Evolutionary conservation across 768 basidiomycete species (phyloP).

Genomic region (Auriscalpium vulgare): DNA sequence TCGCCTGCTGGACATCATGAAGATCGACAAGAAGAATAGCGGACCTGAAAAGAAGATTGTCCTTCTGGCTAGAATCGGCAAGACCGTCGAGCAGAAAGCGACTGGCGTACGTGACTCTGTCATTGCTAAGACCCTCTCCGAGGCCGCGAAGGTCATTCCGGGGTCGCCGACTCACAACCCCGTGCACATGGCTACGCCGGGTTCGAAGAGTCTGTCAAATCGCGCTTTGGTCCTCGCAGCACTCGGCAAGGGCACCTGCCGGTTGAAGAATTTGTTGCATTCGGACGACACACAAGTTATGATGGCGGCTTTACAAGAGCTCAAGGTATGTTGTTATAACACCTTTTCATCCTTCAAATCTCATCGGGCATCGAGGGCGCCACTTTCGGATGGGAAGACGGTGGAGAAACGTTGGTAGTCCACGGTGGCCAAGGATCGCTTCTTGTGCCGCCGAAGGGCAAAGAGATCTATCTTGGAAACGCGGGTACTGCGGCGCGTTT

Average conservation of each 20-base stretch:
- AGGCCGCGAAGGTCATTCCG: constrained; percentile 69
- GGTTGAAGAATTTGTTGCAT: constrained; percentile 84
- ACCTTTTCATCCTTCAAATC: background rate
- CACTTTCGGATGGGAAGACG: constrained; percentile 90
- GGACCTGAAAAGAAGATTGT: constrained; percentile 92
- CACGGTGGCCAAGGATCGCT: constrained; percentile 79
- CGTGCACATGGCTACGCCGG: constrained; percentile 83
- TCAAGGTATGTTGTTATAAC: constrained; percentile 49
- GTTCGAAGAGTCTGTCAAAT: constrained; percentile 95
- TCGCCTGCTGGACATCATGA: constrained; percentile 76
- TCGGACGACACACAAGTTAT: constrained; percentile 99
- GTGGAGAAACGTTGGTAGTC: constrained; percentile 91
- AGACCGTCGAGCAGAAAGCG: constrained; percentile 87
- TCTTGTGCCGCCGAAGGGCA: constrained; percentile 66
- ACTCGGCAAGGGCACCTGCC: constrained; percentile 80
- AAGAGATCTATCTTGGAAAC: constrained; percentile 92
- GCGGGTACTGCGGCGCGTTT: constrained; percentile 98
- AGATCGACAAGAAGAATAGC: constrained; percentile 96
- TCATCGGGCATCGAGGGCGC: constrained; percentile 55
- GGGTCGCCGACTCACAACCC: constrained; percentile 45
- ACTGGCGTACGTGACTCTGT: constrained; percentile 75
- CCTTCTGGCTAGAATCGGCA: constrained; percentile 83
- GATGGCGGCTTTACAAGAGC: constrained; percentile 88
- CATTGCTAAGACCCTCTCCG: constrained; percentile 75
- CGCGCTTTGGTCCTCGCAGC: constrained; percentile 91